These are phyloP conservation scores for Backusella luteola DNA, from an alignment of 192 early-diverging fungal genomes.

Conservation along the genomic window DNA sequence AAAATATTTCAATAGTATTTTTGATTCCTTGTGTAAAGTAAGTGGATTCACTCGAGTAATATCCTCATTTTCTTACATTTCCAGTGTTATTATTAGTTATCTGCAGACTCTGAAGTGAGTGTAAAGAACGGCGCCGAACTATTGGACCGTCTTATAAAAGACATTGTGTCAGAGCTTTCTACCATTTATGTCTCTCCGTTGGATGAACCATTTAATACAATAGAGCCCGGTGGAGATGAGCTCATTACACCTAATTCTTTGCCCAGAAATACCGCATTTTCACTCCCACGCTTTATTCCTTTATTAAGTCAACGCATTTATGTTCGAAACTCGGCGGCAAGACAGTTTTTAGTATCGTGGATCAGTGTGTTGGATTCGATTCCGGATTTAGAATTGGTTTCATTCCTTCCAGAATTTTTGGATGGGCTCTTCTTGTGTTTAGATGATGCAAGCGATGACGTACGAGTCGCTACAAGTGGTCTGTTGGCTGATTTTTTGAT, in stretches of 20 bases:
- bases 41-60: background rate
- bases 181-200: constrained; percentile 62
- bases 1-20: constrained; percentile 93
- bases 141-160: constrained; percentile 92
- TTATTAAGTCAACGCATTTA: constrained; percentile 90
- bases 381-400: constrained; percentile 91
- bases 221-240: constrained; percentile 27
- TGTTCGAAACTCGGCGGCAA: constrained; percentile 83
- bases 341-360: constrained; percentile 95
- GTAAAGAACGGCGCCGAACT: constrained; percentile 96
- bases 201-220: constrained; percentile 33
- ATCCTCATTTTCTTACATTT: background rate
- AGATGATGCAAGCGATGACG: constrained; percentile 87
- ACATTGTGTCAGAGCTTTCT: constrained; percentile 92
- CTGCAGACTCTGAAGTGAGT: constrained; percentile 84
- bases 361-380: constrained; percentile 89
- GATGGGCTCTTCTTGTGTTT: constrained; percentile 90
- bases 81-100: constrained; percentile 48
- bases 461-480: constrained; percentile 77
- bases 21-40: constrained; percentile 94
- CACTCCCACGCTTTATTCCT: constrained; percentile 91
- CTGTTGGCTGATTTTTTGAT: constrained; percentile 87
- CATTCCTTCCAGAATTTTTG: constrained; percentile 90
- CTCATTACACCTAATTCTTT: constrained; percentile 45
- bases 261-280: constrained; percentile 75